Base-by-base conservation (phyloP, 805 yeast species). In the Candida boleticola region DNA sequence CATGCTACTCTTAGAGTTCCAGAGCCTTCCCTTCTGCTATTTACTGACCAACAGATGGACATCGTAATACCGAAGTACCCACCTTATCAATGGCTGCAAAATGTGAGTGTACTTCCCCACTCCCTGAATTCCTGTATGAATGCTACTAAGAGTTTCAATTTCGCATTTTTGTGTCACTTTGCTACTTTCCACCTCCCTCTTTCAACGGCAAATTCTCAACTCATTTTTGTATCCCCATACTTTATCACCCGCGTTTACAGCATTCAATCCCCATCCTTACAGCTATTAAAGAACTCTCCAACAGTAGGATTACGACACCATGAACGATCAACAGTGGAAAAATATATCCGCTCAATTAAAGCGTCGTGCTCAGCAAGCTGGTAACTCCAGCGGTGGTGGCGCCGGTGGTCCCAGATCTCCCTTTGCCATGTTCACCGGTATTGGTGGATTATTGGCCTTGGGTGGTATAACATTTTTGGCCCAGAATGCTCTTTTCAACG, bases 401-500 rank as follows among this genome's bases (percentile, higher is more conserved):
- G 14, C 11, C 17, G 45, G 54, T n/a, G 51, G 58, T 2, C 72
- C 74, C 18, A 60, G 51, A 46, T 50, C 63, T 5, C 73, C 74
- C 23, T 50, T 61, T 29, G 68, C 66, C 20, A 49, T 66, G 36
- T 68, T 69, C 42, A 64, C 72, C 18, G 76, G 75, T 13, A 37
- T 68, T 31, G 75, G 74, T 5, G 75, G 74, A 2, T 49, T 70
- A 17, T 40, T 69, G 22, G 48, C 64, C 25, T 55, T 71, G 45
- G 74, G 73, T 23, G 75, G 74, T 29, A 64, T 55, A n/a, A 43
- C 69, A 9, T 34, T 70, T 21, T 46, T 70, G 36, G 74, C 69
- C 13, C 73, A 68, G 41, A 70, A 70, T 45, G 74, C 74, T 17
- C 61, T 71, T 44, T 71, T 69, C 53, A 71, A 71, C 51, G 99